Conservation (phyloP, 257 asterid species). For the Striga asiatica region DNA sequence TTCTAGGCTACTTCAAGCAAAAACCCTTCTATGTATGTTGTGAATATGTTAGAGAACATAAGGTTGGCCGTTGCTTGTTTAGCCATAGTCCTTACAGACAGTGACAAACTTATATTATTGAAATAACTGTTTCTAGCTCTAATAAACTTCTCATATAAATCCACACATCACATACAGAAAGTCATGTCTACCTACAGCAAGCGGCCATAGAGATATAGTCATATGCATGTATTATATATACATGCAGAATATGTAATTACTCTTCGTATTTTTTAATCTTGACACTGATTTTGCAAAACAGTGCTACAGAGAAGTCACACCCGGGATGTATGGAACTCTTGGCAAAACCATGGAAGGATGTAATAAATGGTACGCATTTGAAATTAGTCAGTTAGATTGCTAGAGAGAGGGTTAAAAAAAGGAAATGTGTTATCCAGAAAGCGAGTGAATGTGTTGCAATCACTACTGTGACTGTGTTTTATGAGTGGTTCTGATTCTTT, state of each 20-base stretch:
- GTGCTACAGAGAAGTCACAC: constrained; percentile 69
- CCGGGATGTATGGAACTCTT: constrained; percentile 67
- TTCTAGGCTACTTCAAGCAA: too few species aligned
- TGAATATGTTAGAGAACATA: too few species aligned
- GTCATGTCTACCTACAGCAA: not conserved
- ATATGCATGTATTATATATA: not conserved
- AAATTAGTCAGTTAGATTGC: not conserved
- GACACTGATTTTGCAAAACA: constrained; percentile 25
- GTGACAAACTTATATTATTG: too few species aligned
- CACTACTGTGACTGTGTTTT: constrained; percentile 2
- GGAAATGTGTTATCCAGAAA: not conserved
- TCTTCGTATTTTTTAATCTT: too few species aligned
- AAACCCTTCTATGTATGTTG: too few species aligned
- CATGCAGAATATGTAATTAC: not conserved
- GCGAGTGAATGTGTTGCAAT: not conserved
- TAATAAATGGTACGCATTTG: constrained; percentile 49
- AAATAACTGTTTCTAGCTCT: too few species aligned
- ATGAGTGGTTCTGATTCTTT: constrained; percentile 4
- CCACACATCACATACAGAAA: not conserved
- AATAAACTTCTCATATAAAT: too few species aligned
- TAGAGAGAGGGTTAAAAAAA: too few species aligned
- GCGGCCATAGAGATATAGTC: not conserved
- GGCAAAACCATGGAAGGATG: constrained; percentile 66
- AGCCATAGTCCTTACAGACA: too few species aligned
- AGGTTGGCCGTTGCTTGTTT: too few species aligned